Base-by-base conservation (phyloP, 805 yeast species). In the Cyberlindnera saturnus region DNA sequence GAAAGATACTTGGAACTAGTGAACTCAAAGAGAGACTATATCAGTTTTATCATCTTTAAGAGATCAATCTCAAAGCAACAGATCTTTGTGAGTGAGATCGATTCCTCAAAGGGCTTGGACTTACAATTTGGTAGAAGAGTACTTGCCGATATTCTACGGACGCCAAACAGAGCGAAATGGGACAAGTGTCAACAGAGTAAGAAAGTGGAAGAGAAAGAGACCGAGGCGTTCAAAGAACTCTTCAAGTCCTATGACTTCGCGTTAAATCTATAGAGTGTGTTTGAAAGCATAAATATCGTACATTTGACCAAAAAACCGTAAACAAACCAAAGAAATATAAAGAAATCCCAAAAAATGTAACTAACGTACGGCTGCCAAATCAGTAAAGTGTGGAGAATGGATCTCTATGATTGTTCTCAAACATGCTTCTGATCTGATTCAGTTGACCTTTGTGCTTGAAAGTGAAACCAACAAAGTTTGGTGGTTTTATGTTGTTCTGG, bases 401-500 rank as follows among this genome's bases (percentile, higher is more conserved):
- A 41, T 56, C 62, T 20, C 41, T 44, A 6, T 43, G 42, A 13
- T 41, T 38, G 13, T 45, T 39, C 29, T 56, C 61, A 44, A 58
- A 58, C 57, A 56, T 49, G 17, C 43, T 45, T 45, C 60, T 56
- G 32, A 55, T 43, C 34, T 56, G 47, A 32, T 42, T 54, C 42
- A 58, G 32, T 41, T 58, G 55, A 9, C 67, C 68, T 48, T 68
- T 85, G 63, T 95, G 99, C 64, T 87, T 86, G 69, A 88, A 93
- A 1, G 99, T 93, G 65, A 93, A 93, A 0, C 99, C 99, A 46
- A 91, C 87, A 61, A 93, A 86, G 56, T 83, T 82, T 43, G 86
- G 79, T 18, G 80, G 70, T 30, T 75, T 70, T 43, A 75, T 71
- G 35, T 74, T 74, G 28, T 77, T 74, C 59, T 76, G 68, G 40